phyloP scores from a whole-genome alignment of 139 green algal species.

The Chlorella vulgaris region DNA sequence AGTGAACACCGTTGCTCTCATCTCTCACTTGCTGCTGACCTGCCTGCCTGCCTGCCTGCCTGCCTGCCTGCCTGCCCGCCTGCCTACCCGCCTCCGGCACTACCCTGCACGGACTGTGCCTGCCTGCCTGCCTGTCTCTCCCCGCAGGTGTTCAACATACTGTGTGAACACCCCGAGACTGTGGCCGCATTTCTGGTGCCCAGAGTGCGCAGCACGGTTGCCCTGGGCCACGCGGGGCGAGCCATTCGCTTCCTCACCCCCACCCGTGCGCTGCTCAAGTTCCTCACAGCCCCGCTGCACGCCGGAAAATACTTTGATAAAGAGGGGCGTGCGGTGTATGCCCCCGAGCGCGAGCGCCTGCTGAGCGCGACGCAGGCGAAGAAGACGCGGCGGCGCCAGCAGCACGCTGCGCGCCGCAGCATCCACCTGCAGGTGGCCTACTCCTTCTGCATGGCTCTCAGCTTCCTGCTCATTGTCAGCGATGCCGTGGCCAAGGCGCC shows the following conservation, averaged over 20 bases:
- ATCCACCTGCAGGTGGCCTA: slow-evolving; percentile 65
- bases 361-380: slow-evolving; percentile 14
- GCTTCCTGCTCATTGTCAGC: slow-evolving; percentile 48
- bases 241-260: slow-evolving; percentile 79
- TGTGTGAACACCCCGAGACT: slow-evolving; percentile 90
- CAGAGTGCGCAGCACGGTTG: slow-evolving; percentile 63
- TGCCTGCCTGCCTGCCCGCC: too few relatives aligned
- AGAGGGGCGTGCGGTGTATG: slow-evolving; percentile 52
- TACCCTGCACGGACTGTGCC: too few relatives aligned
- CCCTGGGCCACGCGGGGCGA: slow-evolving; percentile 19
- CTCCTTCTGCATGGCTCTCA: slow-evolving; percentile 51
- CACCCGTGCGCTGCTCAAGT: slow-evolving; percentile 49
- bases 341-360: slow-evolving; percentile 65
- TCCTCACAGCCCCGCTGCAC: slow-evolving; percentile 64
- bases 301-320: slow-evolving; percentile 79
- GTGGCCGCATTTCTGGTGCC: slow-evolving; percentile 84
- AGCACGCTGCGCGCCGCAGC: not conserved
- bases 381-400: not conserved
- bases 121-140: too few relatives aligned
- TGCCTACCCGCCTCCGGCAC: too few relatives aligned
- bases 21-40: too few relatives aligned
- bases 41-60: too few relatives aligned
- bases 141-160: slow-evolving; percentile 84
- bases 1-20: too few relatives aligned
- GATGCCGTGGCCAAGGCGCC: slow-evolving; percentile 12